Evolutionary conservation across 176 grass and related monocot species (phyloP).

Genomic region (Metroxylon sagu): DNA sequence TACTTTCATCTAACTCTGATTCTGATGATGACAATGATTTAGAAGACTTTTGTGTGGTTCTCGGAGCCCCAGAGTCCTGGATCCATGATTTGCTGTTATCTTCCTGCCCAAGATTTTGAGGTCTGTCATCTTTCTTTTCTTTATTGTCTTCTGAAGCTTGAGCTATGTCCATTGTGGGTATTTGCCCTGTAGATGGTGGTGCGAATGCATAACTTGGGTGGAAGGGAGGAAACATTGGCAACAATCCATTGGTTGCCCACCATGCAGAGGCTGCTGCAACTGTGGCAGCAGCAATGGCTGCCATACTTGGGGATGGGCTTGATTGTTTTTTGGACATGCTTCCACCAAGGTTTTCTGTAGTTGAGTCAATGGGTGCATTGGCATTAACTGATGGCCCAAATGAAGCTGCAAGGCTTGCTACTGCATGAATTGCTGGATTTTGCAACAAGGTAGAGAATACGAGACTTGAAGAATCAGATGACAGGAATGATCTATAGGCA

Average conservation of each 20-base stretch:
- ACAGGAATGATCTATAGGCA: background rate
- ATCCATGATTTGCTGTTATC: too few relatives aligned
- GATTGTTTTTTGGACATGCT: too few relatives aligned
- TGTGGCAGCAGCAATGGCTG: constrained; percentile 8
- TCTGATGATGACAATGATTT: too few relatives aligned
- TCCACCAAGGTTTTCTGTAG: background rate
- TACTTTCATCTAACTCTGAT: background rate
- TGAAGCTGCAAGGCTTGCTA: constrained; percentile 15
- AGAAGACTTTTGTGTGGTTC: too few relatives aligned
- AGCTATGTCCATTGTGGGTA: background rate
- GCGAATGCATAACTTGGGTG: background rate
- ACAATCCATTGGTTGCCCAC: constrained; percentile 10
- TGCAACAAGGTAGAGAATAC: constrained; percentile 13
- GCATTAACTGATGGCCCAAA: background rate
- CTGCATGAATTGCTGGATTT: constrained; percentile 19
- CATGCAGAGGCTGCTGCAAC: constrained; percentile 18
- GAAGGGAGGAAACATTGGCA: constrained; percentile 1
- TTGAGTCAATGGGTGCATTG: background rate
- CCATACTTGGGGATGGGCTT: constrained; percentile 2
- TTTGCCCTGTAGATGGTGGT: background rate
- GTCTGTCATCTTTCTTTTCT: background rate
- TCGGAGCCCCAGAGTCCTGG: too few relatives aligned
- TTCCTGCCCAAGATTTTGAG: background rate
- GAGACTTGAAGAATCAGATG: constrained; percentile 11
- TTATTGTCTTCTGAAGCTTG: constrained; percentile 1